Evolutionary conservation across 2,329 filamentous ascomycete genomes (phyloP).

Genomic region (Sclerotinia trifoliorum): DNA sequence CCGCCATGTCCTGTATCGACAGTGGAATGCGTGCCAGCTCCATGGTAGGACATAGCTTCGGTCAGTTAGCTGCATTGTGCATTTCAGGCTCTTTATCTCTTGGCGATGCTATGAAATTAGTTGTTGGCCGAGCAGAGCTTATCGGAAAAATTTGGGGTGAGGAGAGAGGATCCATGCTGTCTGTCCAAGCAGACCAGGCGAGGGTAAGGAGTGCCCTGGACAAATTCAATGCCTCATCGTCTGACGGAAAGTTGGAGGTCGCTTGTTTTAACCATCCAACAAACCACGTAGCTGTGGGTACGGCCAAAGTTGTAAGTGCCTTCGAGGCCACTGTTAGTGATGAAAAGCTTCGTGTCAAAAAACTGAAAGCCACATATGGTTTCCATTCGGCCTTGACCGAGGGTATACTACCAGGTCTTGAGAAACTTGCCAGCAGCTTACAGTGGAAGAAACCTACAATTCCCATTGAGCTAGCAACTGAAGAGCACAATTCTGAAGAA

Average conservation of each 20-base stretch:
- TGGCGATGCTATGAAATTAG: constrained; percentile 39
- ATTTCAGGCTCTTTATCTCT: constrained; percentile 41
- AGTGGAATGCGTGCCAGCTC: constrained; percentile 22
- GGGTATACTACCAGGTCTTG: constrained; percentile 28
- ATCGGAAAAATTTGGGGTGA: constrained; percentile 41
- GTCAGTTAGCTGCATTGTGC: constrained; percentile 42
- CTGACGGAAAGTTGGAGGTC: constrained; percentile 27
- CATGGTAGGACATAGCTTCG: constrained; percentile 43
- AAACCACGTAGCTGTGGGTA: constrained; percentile 40
- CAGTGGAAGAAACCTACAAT: constrained; percentile 31
- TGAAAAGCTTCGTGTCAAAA: constrained; percentile 30
- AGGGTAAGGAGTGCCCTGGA: constrained; percentile 19
- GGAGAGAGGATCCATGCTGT: constrained; percentile 43
- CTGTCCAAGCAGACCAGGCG: constrained; percentile 29
- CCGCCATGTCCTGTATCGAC: constrained; percentile 29
- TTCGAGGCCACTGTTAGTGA: constrained; percentile 11
- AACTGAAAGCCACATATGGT: constrained; percentile 36
- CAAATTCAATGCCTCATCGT: too few relatives aligned
- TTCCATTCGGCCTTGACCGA: constrained; percentile 39
- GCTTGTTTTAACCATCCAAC: constrained; percentile 41
- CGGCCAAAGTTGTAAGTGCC: constrained; percentile 26
- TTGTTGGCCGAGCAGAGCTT: constrained; percentile 39
- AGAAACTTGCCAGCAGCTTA: constrained; percentile 28
- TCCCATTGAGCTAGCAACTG: constrained; percentile 16
- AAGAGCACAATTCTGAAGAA: too few relatives aligned